phyloP scores from a whole-genome alignment of 2,329 filamentous ascomycete species.

The Aspergillus ustus region DNA sequence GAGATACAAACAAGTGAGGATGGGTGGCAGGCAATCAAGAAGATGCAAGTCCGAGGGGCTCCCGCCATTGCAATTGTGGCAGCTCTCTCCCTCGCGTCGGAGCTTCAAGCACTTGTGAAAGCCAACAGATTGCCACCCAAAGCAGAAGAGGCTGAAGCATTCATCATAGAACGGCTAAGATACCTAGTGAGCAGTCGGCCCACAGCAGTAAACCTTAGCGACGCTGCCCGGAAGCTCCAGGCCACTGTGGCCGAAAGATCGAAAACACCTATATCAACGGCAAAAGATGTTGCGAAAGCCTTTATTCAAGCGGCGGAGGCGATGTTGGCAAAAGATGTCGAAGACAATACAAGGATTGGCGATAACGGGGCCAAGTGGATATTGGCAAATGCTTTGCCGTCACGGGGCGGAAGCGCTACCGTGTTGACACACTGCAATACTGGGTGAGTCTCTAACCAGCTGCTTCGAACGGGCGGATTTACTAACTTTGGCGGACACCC shows the following conservation, averaged over 20 bases:
- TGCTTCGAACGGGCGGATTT: not conserved
- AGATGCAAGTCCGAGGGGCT: slow-evolving; percentile 72
- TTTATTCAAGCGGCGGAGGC: slow-evolving; percentile 82
- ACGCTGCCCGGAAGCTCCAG: slow-evolving; percentile 83
- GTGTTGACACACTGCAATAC: slow-evolving; percentile 98
- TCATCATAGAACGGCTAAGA: slow-evolving; percentile 77
- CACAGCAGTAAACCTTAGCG: slow-evolving; percentile 91
- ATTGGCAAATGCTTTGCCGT: slow-evolving; percentile 57
- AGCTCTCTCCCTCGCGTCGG: slow-evolving; percentile 82
- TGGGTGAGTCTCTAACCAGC: slow-evolving; percentile 59
- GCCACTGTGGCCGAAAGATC: slow-evolving; percentile 59
- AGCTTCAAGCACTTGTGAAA: slow-evolving; percentile 61
- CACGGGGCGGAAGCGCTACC: slow-evolving; percentile 66
- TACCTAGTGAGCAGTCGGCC: slow-evolving; percentile 89
- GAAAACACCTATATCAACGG: slow-evolving; percentile 37
- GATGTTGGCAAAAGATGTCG: slow-evolving; percentile 84
- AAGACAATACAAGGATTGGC: slow-evolving; percentile 87
- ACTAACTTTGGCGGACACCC: slow-evolving; percentile 7
- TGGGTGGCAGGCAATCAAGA: slow-evolving; percentile 69
- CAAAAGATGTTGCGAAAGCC: slow-evolving; percentile 62
- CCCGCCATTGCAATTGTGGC: slow-evolving; percentile 99
- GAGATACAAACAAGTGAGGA: slow-evolving; percentile 59
- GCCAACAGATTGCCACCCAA: slow-evolving; percentile 49
- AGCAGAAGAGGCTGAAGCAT: slow-evolving; percentile 66
- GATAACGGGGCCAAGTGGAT: slow-evolving; percentile 85